Base-by-base conservation (phyloP, 2,329 filamentous ascomycete species). In the Monascus ruber region DNA sequence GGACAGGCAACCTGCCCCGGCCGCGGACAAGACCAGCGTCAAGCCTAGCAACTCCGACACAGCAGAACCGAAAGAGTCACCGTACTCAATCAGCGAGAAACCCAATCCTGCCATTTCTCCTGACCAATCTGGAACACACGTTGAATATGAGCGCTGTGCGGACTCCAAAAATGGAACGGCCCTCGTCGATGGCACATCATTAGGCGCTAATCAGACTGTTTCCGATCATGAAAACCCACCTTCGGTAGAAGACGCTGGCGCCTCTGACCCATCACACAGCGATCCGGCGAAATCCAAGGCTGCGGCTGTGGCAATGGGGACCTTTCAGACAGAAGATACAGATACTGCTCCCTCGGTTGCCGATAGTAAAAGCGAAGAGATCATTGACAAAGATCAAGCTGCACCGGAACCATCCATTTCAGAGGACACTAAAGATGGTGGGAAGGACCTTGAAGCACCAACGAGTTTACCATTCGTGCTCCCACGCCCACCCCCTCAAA, bases 321-420 rank as follows among this genome's bases (percentile, higher is more conserved):
- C 34, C 11, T 4, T 24, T 36, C 47, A 38, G 47, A 49, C 46
- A 5, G 50, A 50, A 9, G 49, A 48, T 17, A 26, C 41, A 27
- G 37, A 47, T 34, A 42, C 44, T 6, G 48, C 42, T 37, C 37
- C 40, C 5, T 11, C 24, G 32, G 32, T 34, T 35, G 17, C 36
- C 35, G 6, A 41, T 46, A n/a, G 41, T 39, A 29, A 9, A n/a
- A 31, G 46, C 4, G 49, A 54, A 24, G 50, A 53, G 38, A 33
- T 44, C 24, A 40, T 46, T 4, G 76, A 79, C 48, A 72, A 62
- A 38, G 72, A 76, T 47, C 67, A 81, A 39, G 71, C 79, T 40
- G 85, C 85, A 76, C 70, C 71, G 29, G 81, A 85, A 58, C 70
- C 69, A 5, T 59, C 67, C 26, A 56, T 62, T 33, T 72, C 74